Evolutionary conservation across 2,329 filamentous ascomycete species (phyloP).

Genomic region (Ophiostoma pallidulum): DNA sequence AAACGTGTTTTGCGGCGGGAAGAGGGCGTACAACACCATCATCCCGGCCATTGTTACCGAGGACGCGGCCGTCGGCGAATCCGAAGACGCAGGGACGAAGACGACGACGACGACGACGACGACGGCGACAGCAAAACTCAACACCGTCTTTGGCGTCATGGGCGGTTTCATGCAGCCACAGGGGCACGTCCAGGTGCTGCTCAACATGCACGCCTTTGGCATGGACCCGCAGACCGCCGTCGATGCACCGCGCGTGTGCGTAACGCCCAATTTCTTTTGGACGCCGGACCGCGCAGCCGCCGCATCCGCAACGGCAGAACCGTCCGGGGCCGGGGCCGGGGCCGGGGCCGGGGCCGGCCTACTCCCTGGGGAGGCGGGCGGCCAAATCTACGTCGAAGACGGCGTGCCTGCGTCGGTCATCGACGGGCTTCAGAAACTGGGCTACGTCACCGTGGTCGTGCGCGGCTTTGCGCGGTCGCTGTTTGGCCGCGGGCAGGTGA

Average conservation of each 20-base stretch:
- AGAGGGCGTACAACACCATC: slow-evolving; percentile 92
- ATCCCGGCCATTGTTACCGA: slow-evolving; percentile 86
- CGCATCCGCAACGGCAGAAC: slow-evolving; percentile 33
- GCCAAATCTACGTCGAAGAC: slow-evolving; percentile 67
- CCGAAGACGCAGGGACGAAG: too few relatives aligned
- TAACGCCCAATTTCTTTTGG: slow-evolving; percentile 47
- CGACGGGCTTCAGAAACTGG: slow-evolving; percentile 54
- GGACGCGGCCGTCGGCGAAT: too few relatives aligned
- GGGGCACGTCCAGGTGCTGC: slow-evolving; percentile 81
- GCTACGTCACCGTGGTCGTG: slow-evolving; percentile 62
- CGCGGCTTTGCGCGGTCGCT: slow-evolving; percentile 52
- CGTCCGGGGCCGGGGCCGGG: neutral
- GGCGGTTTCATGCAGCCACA: slow-evolving; percentile 97
- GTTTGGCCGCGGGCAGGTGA: slow-evolving; percentile 82
- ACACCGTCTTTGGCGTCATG: slow-evolving; percentile 61
- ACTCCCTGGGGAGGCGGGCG: too few relatives aligned
- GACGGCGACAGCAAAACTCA: slow-evolving; percentile 26
- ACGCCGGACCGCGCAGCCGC: slow-evolving; percentile 36
- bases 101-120: too few relatives aligned
- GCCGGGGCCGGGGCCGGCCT: slow-evolving; percentile 25
- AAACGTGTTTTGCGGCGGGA: slow-evolving; percentile 67
- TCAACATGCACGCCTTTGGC: slow-evolving; percentile 77
- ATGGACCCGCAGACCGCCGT: slow-evolving; percentile 76
- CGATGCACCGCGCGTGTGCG: slow-evolving; percentile 78
- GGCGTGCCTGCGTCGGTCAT: slow-evolving; percentile 60